Evolutionary conservation across 306 rosid species (phyloP).

Genomic region (Prunus mongolica): DNA sequence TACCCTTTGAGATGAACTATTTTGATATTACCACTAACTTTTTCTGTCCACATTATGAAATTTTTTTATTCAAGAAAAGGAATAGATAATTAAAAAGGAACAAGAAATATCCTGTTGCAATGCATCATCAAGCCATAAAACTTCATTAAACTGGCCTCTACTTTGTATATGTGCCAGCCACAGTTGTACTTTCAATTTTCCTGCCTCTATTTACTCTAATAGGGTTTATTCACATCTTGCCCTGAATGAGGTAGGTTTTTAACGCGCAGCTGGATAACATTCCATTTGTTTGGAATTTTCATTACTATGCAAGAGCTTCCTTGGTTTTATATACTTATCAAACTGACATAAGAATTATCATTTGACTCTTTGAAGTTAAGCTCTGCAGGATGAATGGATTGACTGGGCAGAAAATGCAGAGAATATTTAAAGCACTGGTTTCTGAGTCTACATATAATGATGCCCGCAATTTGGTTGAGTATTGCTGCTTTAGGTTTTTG

Average conservation of each 20-base stretch:
- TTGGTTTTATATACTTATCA: slow-evolving; percentile 26
- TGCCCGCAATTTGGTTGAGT: slow-evolving; percentile 90
- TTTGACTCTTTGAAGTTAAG: slow-evolving; percentile 54
- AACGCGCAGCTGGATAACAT: neutral
- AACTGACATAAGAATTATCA: slow-evolving; percentile 35
- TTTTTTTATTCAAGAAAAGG: neutral
- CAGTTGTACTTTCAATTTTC: neutral
- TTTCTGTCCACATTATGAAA: neutral
- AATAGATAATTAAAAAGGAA: neutral
- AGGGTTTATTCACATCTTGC: neutral
- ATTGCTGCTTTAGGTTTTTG: slow-evolving; percentile 97
- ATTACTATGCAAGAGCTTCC: slow-evolving; percentile 13
- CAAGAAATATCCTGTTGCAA: neutral
- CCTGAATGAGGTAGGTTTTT: neutral
- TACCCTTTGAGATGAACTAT: neutral
- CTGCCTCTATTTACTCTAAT: neutral
- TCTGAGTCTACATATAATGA: slow-evolving; percentile 55
- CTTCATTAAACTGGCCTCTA: neutral
- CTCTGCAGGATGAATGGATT: slow-evolving; percentile 95
- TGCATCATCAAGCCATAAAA: neutral
- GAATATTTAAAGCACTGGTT: slow-evolving; percentile 81
- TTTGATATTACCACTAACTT: neutral
- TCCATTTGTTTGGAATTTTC: neutral
- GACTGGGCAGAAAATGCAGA: slow-evolving; percentile 89
- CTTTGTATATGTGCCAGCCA: neutral